These are phyloP conservation scores for Tetradesmus obliquus DNA, from an alignment of 139 green algal genomes.

Conservation along the genomic window DNA sequence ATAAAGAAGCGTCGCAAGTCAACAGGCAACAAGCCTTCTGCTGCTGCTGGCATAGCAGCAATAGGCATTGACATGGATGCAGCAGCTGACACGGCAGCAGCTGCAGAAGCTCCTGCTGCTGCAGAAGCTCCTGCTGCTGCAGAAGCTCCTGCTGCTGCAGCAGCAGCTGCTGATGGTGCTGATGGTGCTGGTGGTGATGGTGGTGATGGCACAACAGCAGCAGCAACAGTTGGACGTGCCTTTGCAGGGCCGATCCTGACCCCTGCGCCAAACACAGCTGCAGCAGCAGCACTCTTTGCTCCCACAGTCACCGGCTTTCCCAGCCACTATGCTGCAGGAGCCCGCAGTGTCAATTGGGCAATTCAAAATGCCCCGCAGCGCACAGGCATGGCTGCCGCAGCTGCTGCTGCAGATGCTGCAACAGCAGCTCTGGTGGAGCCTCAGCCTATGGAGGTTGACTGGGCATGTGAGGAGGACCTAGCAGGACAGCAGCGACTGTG, in stretches of 20 bases:
- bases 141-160: not conserved
- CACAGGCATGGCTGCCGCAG: not conserved
- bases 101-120: not conserved
- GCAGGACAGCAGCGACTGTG: not conserved
- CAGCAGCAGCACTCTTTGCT: slow-evolving; percentile 1
- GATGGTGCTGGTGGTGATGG: not conserved
- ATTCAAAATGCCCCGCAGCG: not conserved
- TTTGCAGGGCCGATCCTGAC: not conserved
- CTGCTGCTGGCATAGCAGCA: slow-evolving; percentile 13
- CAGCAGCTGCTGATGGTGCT: not conserved
- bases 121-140: not conserved
- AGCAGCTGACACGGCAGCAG: not conserved
- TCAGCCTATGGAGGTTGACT: slow-evolving; percentile 27
- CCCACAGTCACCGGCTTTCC: not conserved
- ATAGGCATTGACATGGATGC: not conserved
- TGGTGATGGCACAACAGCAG: not conserved
- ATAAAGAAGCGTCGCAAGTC: not conserved
- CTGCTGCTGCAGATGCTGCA: slow-evolving; percentile 29
- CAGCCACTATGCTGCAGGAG: not conserved
- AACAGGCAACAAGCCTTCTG: not conserved
- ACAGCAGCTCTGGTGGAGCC: not conserved
- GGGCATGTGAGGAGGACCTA: slow-evolving; percentile 2
- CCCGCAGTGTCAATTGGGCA: not conserved
- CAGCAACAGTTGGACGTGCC: no score
- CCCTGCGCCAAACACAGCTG: not conserved